Evolutionary conservation across 73 alveolate genomes (phyloP).

Genomic region (Paramecium bursaria): DNA sequence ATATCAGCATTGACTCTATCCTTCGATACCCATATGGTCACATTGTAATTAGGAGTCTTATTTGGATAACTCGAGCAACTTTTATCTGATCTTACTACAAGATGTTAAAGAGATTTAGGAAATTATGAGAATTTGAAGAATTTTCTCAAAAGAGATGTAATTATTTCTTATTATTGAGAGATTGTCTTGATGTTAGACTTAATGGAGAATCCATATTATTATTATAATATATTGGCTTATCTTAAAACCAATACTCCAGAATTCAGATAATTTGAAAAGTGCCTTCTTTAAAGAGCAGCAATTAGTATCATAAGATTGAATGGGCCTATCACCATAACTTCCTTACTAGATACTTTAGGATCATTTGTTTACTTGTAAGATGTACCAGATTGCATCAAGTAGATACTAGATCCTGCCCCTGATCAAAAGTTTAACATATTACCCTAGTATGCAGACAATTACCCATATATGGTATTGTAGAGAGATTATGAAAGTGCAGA

Average conservation of each 20-base stretch:
- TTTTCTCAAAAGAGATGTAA: conserved; percentile 40
- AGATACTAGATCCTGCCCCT: neutral
- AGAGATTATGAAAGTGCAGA: conserved; percentile 14
- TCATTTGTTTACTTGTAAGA: conserved; percentile 12
- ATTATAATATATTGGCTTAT: neutral
- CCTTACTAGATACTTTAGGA: neutral
- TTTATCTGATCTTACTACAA: neutral
- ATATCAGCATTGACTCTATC: conserved; percentile 27
- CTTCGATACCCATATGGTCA: conserved; percentile 13
- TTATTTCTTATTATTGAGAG: neutral
- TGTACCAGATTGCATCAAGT: conserved; percentile 9
- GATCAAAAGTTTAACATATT: conserved; percentile 20
- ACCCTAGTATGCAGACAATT: conserved; percentile 4
- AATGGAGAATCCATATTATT: conserved; percentile 54
- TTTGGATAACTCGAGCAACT: conserved; percentile 28
- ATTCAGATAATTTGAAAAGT: neutral
- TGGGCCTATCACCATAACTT: neutral
- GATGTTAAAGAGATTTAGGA: conserved; percentile 1
- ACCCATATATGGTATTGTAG: conserved; percentile 20
- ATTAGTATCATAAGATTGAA: conserved; percentile 21
- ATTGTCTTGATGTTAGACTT: conserved; percentile 13
- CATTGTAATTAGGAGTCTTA: neutral
- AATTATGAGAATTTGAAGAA: conserved; percentile 8
- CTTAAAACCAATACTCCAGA: neutral
- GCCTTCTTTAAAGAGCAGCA: conserved; percentile 2